These are phyloP conservation scores for Rutidosis leptorrhynchoides DNA, from an alignment of 129 eudicot genomes.

Conservation along the genomic window DNA sequence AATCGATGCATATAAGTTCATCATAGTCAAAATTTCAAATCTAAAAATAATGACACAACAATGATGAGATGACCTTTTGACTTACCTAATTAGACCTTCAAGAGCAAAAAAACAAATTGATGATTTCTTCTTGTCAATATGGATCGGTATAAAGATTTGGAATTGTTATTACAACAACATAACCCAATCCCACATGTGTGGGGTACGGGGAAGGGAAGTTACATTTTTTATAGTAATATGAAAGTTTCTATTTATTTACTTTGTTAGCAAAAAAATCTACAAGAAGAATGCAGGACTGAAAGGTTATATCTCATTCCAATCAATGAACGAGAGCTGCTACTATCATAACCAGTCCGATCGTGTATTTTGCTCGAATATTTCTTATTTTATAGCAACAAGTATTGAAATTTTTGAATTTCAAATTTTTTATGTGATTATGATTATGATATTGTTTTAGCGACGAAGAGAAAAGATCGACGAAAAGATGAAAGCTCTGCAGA, in stretches of 20 bases:
- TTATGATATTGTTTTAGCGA: constrained; percentile 6
- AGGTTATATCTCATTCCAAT: constrained; percentile 44
- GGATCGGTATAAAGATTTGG: constrained; percentile 46
- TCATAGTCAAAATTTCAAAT: constrained; percentile 40
- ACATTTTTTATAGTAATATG: not conserved
- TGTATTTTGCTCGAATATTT: constrained; percentile 34
- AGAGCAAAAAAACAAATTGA: constrained; percentile 60
- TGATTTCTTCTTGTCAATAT: constrained; percentile 53
- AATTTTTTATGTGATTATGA: not conserved
- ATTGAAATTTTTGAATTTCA: too few species aligned
- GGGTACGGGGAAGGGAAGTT: too few species aligned
- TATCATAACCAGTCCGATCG: constrained; percentile 82
- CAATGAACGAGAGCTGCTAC: constrained; percentile 73
- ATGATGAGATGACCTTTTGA: constrained; percentile 79
- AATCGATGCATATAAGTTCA: too few species aligned
- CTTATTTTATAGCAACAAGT: not conserved
- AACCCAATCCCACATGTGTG: too few species aligned
- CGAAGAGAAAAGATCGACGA: constrained; percentile 85
- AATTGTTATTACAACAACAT: too few species aligned
- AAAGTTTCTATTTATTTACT: not conserved
- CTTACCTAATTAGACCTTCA: constrained; percentile 54
- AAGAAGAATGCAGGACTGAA: constrained; percentile 53
- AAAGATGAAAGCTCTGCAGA: constrained; percentile 92
- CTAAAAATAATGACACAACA: constrained; percentile 49
- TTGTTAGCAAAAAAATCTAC: constrained; percentile 56